Evolutionary conservation across 2,329 filamentous ascomycete species (phyloP).

Genomic region (Pseudogymnoascus sp.): DNA sequence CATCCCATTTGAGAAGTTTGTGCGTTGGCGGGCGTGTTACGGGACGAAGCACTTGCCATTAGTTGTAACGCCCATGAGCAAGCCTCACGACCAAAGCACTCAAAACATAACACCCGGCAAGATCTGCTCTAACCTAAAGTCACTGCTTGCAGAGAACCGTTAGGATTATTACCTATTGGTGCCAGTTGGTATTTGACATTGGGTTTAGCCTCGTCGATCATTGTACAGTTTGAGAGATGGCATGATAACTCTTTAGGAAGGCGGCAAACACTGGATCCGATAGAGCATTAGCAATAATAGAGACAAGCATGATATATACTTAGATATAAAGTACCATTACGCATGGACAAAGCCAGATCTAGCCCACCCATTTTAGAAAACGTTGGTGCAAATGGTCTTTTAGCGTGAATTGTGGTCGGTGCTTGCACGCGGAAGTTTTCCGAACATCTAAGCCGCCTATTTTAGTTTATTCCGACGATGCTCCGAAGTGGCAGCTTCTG

Average conservation of each 20-base stretch:
- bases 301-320: background rate
- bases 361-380: background rate
- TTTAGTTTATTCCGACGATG: background rate
- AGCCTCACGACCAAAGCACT: background rate
- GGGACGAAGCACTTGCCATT: background rate
- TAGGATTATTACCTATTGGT: background rate
- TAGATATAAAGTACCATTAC: background rate
- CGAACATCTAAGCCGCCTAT: background rate
- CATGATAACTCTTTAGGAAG: background rate
- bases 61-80: background rate
- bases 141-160: background rate
- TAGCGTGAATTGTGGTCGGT: background rate
- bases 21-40: background rate
- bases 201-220: background rate
- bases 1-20: background rate
- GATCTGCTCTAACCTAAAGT: background rate
- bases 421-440: background rate
- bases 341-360: background rate
- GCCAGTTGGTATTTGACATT: background rate
- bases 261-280: background rate
- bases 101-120: background rate
- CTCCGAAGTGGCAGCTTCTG: background rate
- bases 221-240: background rate
- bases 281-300: background rate
- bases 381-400: background rate